These are phyloP conservation scores for Hypsizygus ulmarius DNA, from an alignment of 1,284 basidiomycete species.

Conservation along the genomic window DNA sequence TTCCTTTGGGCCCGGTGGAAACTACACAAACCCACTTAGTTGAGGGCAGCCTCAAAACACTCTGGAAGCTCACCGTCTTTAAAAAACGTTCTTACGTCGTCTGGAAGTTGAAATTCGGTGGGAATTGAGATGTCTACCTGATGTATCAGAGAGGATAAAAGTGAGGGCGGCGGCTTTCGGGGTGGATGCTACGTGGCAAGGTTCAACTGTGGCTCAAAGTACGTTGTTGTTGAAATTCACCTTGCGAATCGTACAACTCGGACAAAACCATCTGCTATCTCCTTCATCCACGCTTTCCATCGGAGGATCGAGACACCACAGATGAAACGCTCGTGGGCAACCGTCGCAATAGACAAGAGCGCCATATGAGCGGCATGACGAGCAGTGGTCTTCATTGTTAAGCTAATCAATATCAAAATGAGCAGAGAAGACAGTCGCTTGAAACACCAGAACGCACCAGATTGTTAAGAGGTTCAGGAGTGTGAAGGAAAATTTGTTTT, in stretches of 20 bases:
- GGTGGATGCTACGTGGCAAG: conserved; percentile 56
- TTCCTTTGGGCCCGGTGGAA: conserved; percentile 67
- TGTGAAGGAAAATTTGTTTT: conserved; percentile 41
- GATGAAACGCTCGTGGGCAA: conserved; percentile 94
- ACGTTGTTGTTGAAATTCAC: conserved; percentile 40
- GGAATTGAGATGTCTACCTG: conserved; percentile 65
- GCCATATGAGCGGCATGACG: conserved; percentile 81
- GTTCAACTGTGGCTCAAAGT: conserved; percentile 15
- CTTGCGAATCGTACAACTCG: conserved; percentile 66
- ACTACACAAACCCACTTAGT: conserved; percentile 45
- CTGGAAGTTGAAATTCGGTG: conserved; percentile 85
- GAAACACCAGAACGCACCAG: conserved; percentile 37
- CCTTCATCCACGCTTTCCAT: conserved; percentile 86
- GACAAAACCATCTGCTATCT: conserved; percentile 91
- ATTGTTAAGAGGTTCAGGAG: conserved; percentile 47
- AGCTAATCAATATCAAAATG: conserved; percentile 42
- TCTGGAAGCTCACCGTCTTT: conserved; percentile 65
- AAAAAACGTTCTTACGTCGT: conserved; percentile 84
- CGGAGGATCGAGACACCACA: conserved; percentile 95
- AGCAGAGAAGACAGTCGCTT: conserved; percentile 18
- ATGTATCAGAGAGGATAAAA: conserved; percentile 69
- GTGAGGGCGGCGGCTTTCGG: conserved; percentile 56
- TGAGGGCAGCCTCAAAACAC: conserved; percentile 15
- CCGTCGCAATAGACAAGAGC: conserved; percentile 94
- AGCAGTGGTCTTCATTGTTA: conserved; percentile 92